These are phyloP conservation scores for Saccharomyces jurei DNA, from an alignment of 805 yeast species.

Conservation along the genomic window DNA sequence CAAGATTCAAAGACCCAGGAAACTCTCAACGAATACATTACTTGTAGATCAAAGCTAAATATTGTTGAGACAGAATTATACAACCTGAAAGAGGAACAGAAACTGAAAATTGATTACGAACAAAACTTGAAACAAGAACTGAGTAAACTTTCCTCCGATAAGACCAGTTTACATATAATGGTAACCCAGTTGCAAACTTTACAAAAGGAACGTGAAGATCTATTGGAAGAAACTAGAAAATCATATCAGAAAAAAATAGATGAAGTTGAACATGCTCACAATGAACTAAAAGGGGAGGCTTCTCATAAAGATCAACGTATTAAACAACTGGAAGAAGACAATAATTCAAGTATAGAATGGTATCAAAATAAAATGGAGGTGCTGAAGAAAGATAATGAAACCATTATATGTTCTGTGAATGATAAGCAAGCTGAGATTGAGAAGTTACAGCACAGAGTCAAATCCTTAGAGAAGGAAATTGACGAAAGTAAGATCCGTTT, in stretches of 20 bases:
- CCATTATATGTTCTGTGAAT: constrained; percentile 32
- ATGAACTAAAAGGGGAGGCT: constrained; percentile 1
- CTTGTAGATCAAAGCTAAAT: constrained; percentile 40
- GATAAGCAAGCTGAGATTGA: constrained; percentile 6
- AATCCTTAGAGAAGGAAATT: constrained; percentile 21
- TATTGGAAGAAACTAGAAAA: constrained; percentile 41
- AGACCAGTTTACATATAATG: constrained; percentile 46
- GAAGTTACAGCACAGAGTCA: constrained; percentile 7
- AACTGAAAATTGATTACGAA: constrained; percentile 42
- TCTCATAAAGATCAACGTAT: constrained; percentile 12
- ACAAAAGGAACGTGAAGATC: constrained; percentile 52
- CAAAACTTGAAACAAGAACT: constrained; percentile 46
- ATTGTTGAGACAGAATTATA: constrained; percentile 38
- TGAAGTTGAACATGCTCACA: constrained; percentile 32
- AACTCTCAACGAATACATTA: constrained; percentile 47
- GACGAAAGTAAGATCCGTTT: constrained; percentile 21
- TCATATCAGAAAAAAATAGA: constrained; percentile 44
- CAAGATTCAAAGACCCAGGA: constrained; percentile 44
- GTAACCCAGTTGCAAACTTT: constrained; percentile 53
- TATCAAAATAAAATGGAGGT: constrained; percentile 52
- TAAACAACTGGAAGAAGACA: constrained; percentile 29
- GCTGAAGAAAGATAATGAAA: constrained; percentile 8
- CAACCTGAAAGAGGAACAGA: constrained; percentile 47
- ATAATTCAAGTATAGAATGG: constrained; percentile 46
- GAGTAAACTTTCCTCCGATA: constrained; percentile 47